Evolutionary conservation across 2,329 filamentous ascomycete species (phyloP).

Genomic region (Clonostachys solani): DNA sequence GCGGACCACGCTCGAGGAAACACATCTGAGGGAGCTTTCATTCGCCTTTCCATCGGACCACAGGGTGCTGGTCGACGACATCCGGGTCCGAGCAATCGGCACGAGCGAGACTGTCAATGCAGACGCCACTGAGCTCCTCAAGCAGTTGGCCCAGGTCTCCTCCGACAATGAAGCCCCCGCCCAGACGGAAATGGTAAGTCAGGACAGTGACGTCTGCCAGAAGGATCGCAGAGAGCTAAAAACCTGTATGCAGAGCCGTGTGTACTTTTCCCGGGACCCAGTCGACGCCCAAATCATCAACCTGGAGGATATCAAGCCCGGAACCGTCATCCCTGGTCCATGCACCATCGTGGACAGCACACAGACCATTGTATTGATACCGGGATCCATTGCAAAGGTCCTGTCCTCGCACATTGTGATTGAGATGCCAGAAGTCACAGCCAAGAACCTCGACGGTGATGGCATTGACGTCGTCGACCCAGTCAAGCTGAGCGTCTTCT

Average conservation of each 20-base stretch:
- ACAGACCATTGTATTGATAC: conserved; percentile 70
- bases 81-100: conserved; percentile 33
- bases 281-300: conserved; percentile 12
- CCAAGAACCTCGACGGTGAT: conserved; percentile 2
- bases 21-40: conserved; percentile 26
- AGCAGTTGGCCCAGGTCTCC: conserved; percentile 16
- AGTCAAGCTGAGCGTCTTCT: conserved; percentile 70
- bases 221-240: too few species aligned
- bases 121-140: conserved; percentile 14
- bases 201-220: too few species aligned
- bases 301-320: conserved; percentile 11
- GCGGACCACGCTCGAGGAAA: background rate
- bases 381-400: conserved; percentile 21
- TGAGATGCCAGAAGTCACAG: conserved; percentile 16
- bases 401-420: conserved; percentile 26
- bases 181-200: too few species aligned
- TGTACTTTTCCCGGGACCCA: conserved; percentile 8
- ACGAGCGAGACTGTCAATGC: conserved; percentile 9
- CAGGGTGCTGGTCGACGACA: conserved; percentile 33
- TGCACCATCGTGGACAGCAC: conserved; percentile 69
- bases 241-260: too few species aligned
- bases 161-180: conserved; percentile 13
- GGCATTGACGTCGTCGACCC: conserved; percentile 54
- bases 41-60: conserved; percentile 33
- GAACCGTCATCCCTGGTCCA: conserved; percentile 41